These are phyloP conservation scores for Mycena indigotica DNA, from an alignment of 768 basidiomycete species.

Conservation along the genomic window DNA sequence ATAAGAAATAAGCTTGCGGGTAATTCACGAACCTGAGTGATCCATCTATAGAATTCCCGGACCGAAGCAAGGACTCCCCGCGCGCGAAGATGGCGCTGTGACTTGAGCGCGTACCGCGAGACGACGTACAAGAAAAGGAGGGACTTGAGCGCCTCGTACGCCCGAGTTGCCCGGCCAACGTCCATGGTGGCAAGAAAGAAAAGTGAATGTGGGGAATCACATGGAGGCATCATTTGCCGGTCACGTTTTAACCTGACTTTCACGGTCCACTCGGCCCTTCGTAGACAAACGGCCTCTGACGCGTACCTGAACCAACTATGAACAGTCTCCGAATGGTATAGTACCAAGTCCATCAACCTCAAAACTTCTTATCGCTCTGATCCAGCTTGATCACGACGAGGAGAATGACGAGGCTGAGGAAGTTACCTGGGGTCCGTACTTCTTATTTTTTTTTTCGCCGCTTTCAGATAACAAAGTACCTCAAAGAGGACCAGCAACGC, in stretches of 20 bases:
- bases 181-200: background rate
- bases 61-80: conserved; percentile 54
- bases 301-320: conserved; percentile 26
- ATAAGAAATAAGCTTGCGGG: background rate
- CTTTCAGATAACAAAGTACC: background rate
- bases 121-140: conserved; percentile 62
- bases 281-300: background rate
- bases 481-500: conserved; percentile 77
- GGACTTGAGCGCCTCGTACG: conserved; percentile 55
- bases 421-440: conserved; percentile 77
- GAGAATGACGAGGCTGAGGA: conserved; percentile 75
- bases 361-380: conserved; percentile 2
- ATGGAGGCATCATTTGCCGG: background rate
- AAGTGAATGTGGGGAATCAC: background rate
- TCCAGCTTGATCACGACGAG: conserved; percentile 73
- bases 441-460: background rate
- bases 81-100: conserved; percentile 64
- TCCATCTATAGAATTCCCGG: conserved; percentile 55
- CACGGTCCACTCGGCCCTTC: background rate
- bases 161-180: conserved; percentile 1
- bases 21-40: conserved; percentile 47
- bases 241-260: background rate
- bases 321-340: conserved; percentile 61
- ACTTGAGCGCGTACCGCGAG: conserved; percentile 51
- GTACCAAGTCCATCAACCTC: background rate